A percentile compares a stretch with the other conserved stretches of the same genome.
phyloP scores from a whole-genome alignment of 2,329 filamentous ascomycete genomes.

The Diatrype stigma region DNA sequence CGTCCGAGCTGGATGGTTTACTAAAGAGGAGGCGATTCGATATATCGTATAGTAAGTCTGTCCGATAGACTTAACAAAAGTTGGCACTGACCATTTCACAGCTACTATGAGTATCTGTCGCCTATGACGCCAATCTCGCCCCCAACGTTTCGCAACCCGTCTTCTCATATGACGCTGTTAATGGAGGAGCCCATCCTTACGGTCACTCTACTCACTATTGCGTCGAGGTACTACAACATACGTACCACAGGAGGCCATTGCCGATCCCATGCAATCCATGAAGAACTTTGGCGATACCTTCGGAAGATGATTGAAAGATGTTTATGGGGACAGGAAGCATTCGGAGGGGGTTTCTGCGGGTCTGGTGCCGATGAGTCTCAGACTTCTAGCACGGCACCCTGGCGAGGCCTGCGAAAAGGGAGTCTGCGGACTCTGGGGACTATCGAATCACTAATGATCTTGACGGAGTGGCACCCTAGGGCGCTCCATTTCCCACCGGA shows the following conservation, averaged over 20 bases:
- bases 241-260: slow-evolving; percentile 76
- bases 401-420: slow-evolving; percentile 67
- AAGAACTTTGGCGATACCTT: slow-evolving; percentile 91
- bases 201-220: slow-evolving; percentile 85
- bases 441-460: slow-evolving; percentile 86
- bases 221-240: slow-evolving; percentile 80
- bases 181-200: slow-evolving; percentile 90
- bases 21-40: slow-evolving; percentile 83
- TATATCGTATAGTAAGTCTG: slow-evolving; percentile 81
- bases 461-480: slow-evolving; percentile 96
- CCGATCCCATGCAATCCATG: slow-evolving; percentile 85
- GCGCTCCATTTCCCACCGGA: slow-evolving; percentile 90
- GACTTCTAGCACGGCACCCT: slow-evolving; percentile 64
- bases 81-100: slow-evolving; percentile 27
- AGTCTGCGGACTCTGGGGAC: slow-evolving; percentile 87
- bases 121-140: slow-evolving; percentile 92
- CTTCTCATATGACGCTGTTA: slow-evolving; percentile 73
- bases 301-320: slow-evolving; percentile 93
- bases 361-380: slow-evolving; percentile 61
- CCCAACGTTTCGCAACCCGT: slow-evolving; percentile 81
- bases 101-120: slow-evolving; percentile 87
- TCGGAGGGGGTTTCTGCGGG: slow-evolving; percentile 81
- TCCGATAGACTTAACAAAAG: neutral
- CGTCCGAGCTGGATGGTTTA: slow-evolving; percentile 96
- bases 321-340: slow-evolving; percentile 94